Percentiles rank a stretch among this genome's conserved stretches.
Evolutionary conservation across 1,284 basidiomycete genomes (phyloP).

Genomic region (Hypsizygus ulmarius): DNA sequence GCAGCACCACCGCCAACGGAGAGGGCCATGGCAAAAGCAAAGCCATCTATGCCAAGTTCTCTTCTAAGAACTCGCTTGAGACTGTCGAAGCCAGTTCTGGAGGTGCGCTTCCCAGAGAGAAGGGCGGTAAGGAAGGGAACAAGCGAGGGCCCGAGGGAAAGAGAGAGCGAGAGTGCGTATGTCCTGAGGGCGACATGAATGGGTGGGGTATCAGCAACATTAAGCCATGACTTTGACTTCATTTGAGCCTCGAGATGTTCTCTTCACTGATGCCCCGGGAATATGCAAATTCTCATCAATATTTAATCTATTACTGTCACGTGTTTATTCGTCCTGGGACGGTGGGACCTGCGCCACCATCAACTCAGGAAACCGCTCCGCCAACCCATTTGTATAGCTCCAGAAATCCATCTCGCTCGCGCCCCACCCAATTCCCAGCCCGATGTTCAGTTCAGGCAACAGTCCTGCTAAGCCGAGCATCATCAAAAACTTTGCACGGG

Average conservation of each 20-base stretch:
- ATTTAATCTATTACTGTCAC: neutral
- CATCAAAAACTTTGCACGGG: slow-evolving; percentile 57
- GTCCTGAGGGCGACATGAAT: slow-evolving; percentile 62
- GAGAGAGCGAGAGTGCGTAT: slow-evolving; percentile 61
- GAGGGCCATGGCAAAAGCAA: slow-evolving; percentile 64
- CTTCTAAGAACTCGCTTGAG: slow-evolving; percentile 46
- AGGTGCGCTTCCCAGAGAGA: slow-evolving; percentile 20
- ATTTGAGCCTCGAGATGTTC: slow-evolving; percentile 1
- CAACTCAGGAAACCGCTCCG: slow-evolving; percentile 8
- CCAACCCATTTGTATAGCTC: slow-evolving; percentile 43
- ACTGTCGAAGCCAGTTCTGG: slow-evolving; percentile 21
- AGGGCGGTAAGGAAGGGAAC: slow-evolving; percentile 47
- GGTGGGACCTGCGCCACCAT: neutral
- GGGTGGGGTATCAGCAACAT: slow-evolving; percentile 40
- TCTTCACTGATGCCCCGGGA: neutral
- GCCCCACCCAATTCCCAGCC: slow-evolving; percentile 29
- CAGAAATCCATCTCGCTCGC: slow-evolving; percentile 47
- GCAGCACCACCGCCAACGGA: slow-evolving; percentile 61
- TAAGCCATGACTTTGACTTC: slow-evolving; percentile 14
- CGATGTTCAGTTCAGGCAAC: slow-evolving; percentile 36
- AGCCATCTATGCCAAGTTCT: slow-evolving; percentile 58
- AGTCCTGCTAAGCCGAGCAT: slow-evolving; percentile 49
- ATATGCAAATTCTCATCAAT: neutral
- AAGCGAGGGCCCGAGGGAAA: slow-evolving; percentile 64
- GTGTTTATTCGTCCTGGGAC: slow-evolving; percentile 2